Conservation (phyloP, 441 rosid species). For the Pelargonium fulgidum region DNA sequence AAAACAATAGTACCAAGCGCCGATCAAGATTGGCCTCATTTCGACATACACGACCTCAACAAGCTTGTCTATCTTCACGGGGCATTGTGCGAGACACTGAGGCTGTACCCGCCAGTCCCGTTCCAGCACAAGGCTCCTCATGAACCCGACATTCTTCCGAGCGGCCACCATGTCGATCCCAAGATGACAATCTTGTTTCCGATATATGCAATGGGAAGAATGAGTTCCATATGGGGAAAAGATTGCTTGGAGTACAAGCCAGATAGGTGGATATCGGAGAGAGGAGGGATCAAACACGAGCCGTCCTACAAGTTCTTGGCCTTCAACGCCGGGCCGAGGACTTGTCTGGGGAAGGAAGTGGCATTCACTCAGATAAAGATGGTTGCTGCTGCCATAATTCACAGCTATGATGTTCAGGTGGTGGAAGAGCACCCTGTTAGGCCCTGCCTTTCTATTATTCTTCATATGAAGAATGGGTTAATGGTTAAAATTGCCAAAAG, state of each 20-base stretch:
- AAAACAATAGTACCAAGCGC: background rate
- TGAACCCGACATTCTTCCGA: slow-evolving; percentile 44
- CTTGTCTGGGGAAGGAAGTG: slow-evolving; percentile 57
- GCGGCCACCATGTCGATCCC: slow-evolving; percentile 48
- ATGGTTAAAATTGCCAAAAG: slow-evolving; percentile 1
- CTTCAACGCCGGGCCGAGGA: slow-evolving; percentile 69
- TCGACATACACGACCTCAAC: slow-evolving; percentile 19
- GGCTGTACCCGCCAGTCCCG: slow-evolving; percentile 54
- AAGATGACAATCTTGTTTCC: slow-evolving; percentile 28
- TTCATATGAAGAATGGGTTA: slow-evolving; percentile 27
- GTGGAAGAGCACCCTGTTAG: slow-evolving; percentile 32
- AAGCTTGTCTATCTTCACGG: slow-evolving; percentile 50
- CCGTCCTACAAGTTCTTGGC: slow-evolving; percentile 58
- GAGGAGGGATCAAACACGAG: slow-evolving; percentile 37
- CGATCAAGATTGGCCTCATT: background rate
- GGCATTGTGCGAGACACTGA: slow-evolving; percentile 43
- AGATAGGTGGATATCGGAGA: slow-evolving; percentile 52
- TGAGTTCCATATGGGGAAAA: slow-evolving; percentile 57
- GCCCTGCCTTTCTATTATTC: slow-evolving; percentile 25
- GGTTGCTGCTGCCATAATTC: slow-evolving; percentile 33
- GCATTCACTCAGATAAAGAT: slow-evolving; percentile 51
- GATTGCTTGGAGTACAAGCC: slow-evolving; percentile 61
- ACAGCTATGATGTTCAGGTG: slow-evolving; percentile 33
- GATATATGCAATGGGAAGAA: slow-evolving; percentile 52
- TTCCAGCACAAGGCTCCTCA: slow-evolving; percentile 40